Evolutionary conservation across 345 rosid species (phyloP), one percentile per base, ranked within the genome.

Genomic region (Camelina neglecta): DNA sequence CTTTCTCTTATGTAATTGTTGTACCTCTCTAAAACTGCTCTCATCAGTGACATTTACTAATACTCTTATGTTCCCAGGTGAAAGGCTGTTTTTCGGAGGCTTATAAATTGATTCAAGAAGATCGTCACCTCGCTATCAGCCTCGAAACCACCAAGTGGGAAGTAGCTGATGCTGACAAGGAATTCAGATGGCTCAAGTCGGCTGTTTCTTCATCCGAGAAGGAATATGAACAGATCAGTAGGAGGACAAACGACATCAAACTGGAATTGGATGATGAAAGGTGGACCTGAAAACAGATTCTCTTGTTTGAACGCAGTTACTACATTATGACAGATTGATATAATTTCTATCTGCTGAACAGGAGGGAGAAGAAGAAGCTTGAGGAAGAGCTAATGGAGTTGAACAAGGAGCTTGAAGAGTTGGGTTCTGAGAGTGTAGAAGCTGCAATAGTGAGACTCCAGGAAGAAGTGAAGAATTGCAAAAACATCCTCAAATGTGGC

Each of bases 371-470:
- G 81, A 85, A 73, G 80, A 87, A 85, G 64, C 84, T 92, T 2
- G 93, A 88, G 79, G 97, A 89, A 79, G 99, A 92, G 81, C 85
- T 92, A 2, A 69, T 4, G 74, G 96, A 89, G 65, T 58, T 86
- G 81, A 90, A 88, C 71, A 76, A 76, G 64, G 81, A 85, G 86
- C 81, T 86, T 73, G 86, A 78, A 6, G 92, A 89, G 81, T 49
- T 95, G 81, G 79, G 78, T 54, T 83, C 93, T 45, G 93, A 90
- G 81, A 92, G 78, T 26, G 92, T 91, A 57, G 99, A 92, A 82
- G 92, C 91, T 23, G 93, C 92, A n/a, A 84, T 92, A 74, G 84
- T 84, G 82, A 89, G 84, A 81, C 91, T 95, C n/a, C 97, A 90
- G 80, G 96, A 90, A 51, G 97, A 92, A 67, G 86, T 95, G 69